Evolutionary conservation across 768 basidiomycete species (phyloP), one percentile per base, ranked within the genome.

Genomic region (Chiua virens): DNA sequence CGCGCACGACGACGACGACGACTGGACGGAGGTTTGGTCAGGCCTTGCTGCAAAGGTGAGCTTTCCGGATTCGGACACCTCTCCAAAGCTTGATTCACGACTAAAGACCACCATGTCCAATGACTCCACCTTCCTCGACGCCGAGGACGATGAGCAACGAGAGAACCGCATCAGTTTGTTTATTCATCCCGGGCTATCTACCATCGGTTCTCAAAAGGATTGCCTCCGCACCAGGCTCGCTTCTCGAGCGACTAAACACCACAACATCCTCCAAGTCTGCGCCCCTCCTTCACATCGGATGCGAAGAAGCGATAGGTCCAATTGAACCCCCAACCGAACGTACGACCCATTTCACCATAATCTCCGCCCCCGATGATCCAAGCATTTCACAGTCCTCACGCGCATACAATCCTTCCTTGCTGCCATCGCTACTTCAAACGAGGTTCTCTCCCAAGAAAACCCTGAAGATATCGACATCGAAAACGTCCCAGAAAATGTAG

Each of bases 401-500:
- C 80, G 86, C 17, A 74, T 88, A 4, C 79, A 82, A 62, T 77
- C 80, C 0, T 89, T 89, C 61, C 76, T 89, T 6, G 86, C 86
- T 3, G 72, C 80, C 56, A 71, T 89, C 17, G 79, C 82, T 42
- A 83, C 82, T 13, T 84, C 86, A 3, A 89, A 87, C 57, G 75
- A 73, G 3, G 64, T 76, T 2, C 75, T 89, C 17, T 59, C 73
- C 4, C 71, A 75, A 35, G 64, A 67, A 36, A 75, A 83, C 52
- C 85, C 83, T 1, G 61, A 65, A 17, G 84, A 81, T 57, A 71
- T 89, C n/a, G 81, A 89, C 59, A 87, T 90, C 36, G 88, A 90
- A 65, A 75, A 84, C 50, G 57, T 89, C 21, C 68, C 71, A 8
- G 73, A 70, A 20, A 71, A 70, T n/a, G 73, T 71, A 45, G 74